phyloP scores from a whole-genome alignment of 441 rosid species.

The Populus trichocarpa region DNA sequence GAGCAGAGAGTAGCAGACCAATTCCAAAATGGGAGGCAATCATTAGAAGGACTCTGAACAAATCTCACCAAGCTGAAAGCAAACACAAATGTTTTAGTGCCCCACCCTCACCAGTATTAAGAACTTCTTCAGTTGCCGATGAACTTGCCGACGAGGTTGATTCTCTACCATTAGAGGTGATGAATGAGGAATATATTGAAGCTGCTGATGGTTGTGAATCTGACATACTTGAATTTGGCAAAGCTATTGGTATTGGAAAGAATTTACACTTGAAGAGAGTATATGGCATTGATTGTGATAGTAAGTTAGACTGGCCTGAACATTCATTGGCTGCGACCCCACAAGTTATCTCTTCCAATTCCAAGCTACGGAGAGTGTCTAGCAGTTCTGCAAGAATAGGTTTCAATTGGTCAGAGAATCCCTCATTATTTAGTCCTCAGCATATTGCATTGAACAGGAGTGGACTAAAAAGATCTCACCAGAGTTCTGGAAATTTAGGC shows the following conservation, averaged over 20 bases:
- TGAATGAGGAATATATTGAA: constrained; percentile 33
- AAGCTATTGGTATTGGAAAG: constrained; percentile 30
- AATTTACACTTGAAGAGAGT: constrained; percentile 40
- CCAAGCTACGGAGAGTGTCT: constrained; percentile 58
- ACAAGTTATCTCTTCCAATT: constrained; percentile 46
- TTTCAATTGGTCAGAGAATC: constrained; percentile 40
- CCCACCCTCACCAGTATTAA: constrained; percentile 78
- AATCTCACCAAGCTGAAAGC: constrained; percentile 47
- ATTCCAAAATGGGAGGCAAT: constrained; percentile 91
- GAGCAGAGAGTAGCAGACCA: constrained; percentile 88
- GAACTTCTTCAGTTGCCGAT: constrained; percentile 76
- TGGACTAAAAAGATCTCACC: constrained; percentile 59
- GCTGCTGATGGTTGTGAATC: constrained; percentile 22
- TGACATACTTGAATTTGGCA: constrained; percentile 22
- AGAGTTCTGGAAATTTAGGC: constrained; percentile 58
- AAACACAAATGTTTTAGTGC: constrained; percentile 80
- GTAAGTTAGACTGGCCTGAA: constrained; percentile 85
- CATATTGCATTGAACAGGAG: constrained; percentile 34
- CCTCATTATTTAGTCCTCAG: constrained; percentile 30
- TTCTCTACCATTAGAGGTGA: constrained; percentile 40
- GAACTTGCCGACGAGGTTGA: constrained; percentile 62
- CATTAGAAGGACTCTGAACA: constrained; percentile 83
- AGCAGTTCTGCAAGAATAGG: constrained; percentile 79
- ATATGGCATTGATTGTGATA: constrained; percentile 38
- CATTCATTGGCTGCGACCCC: constrained; percentile 66